Base-by-base conservation (phyloP, 176 grass and related monocot species). In the Dactylis glomerata region DNA sequence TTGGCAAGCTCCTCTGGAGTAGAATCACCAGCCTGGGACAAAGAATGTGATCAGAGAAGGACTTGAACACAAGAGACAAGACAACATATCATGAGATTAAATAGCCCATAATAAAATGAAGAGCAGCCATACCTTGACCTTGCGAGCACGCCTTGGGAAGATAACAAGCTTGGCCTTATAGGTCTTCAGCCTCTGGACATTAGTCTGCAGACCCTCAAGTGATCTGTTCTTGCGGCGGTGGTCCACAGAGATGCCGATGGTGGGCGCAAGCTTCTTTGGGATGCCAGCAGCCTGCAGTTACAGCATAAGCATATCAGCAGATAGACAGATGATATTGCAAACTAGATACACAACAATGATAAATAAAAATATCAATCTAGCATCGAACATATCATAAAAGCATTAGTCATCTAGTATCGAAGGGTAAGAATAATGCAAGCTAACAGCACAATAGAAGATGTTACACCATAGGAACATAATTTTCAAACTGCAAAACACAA, bases 91-190 rank as follows among this genome's bases (percentile, higher is more conserved):
- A 65, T 19, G 31, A 31, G 58, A 16, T 31, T 30, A 30, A 63
- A 8, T 19, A 15, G n/a, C 5, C 32, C 13, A 45, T 45, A 17
- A 64, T 8, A 6, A 65, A 3, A 31, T 0, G 5, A 65, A 19
- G 15, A 65, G n/a, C 40, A 6, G 64, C 8, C 56, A 64, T 69
- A 92, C 93, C 94, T 97, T 97, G 61, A 93, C 86, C 71, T 93
- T 93, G 68, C 87, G 84, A 17, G 92, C 81, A 40, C 84, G 85
- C 69, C 89, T 94, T 80, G 94, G 94, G 92, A 94, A 97, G 87
- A 97, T 94, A 10, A 94, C 94, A 31, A 94, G 85, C 66, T 92
- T 97, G 22, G 94, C 94, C 73, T 96, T 93, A 82, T 93, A 96
- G 22, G 91, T 96, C 78, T 96, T 93, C 17, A 96, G 82, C 89